Evolutionary conservation across 768 basidiomycete genomes (phyloP).

Genomic region (Chiua virens): DNA sequence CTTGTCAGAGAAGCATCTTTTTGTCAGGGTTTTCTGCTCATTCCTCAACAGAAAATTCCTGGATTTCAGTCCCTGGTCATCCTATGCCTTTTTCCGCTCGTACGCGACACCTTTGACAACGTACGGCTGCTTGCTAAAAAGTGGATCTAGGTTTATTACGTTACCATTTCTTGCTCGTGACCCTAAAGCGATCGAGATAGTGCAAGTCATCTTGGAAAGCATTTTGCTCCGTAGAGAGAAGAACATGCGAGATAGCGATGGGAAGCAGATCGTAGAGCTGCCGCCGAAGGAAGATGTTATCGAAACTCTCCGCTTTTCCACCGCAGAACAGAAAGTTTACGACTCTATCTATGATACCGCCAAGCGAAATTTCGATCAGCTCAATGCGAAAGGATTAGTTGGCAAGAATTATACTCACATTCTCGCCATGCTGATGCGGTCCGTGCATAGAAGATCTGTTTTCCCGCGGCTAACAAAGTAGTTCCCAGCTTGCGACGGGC

Average conservation of each 20-base stretch:
- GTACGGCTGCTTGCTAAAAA: slow-evolving; percentile 1
- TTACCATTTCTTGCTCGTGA: slow-evolving; percentile 90
- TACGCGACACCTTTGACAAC: slow-evolving; percentile 34
- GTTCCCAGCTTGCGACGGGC: slow-evolving; percentile 76
- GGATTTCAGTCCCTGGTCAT: slow-evolving; percentile 78
- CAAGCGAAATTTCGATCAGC: slow-evolving; percentile 76
- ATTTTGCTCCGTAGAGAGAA: slow-evolving; percentile 89
- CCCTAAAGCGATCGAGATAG: slow-evolving; percentile 90
- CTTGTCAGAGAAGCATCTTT: slow-evolving; percentile 48
- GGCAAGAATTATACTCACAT: slow-evolving; percentile 85
- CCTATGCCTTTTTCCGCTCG: slow-evolving; percentile 88
- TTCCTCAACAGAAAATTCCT: slow-evolving; percentile 63
- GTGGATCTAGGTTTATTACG: slow-evolving; percentile 70
- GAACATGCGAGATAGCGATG: slow-evolving; percentile 84
- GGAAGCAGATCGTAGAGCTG: slow-evolving; percentile 84
- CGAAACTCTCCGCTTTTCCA: slow-evolving; percentile 78
- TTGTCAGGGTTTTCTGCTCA: slow-evolving; percentile 41
- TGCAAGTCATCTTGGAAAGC: slow-evolving; percentile 91
- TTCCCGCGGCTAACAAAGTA: slow-evolving; percentile 4
- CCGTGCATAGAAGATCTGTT: slow-evolving; percentile 16
- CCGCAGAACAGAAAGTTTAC: slow-evolving; percentile 83
- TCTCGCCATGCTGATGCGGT: slow-evolving; percentile 95
- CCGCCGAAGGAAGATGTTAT: slow-evolving; percentile 80
- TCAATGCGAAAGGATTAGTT: slow-evolving; percentile 75
- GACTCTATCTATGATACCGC: slow-evolving; percentile 80